Evolutionary conservation across 345 rosid species (phyloP), one percentile per base, ranked within the genome.

Genomic region (Moricandia moricandioides): DNA sequence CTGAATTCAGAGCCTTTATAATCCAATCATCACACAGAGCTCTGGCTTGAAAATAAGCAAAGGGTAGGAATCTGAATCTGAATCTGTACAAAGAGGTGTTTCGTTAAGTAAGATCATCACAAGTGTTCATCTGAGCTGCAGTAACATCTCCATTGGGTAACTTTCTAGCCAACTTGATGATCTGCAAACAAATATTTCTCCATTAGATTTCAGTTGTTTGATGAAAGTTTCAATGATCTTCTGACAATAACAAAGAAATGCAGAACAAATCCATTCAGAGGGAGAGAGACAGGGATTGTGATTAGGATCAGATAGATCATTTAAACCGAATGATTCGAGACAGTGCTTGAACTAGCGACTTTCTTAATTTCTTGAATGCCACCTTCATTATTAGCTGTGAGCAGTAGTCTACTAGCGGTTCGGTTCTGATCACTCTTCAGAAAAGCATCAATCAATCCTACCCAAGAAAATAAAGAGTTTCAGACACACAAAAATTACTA

Each of bases 331-430:
- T 90, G 70, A 67, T 95, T 78, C 5, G 87, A 81, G 65, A 95
- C 76, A 49, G 96, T 78, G 84, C 92, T 89, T 39, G 97, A 86
- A 62, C 90, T 81, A 39, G 91, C 85, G 58, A 94, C 76, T 11
- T 82, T 87, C 83, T 91, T 90, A 71, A 94, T 88, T 84, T 94
- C 98, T 86, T 94, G 97, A 26, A 86, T 37, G 56, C 88, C 96
- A 67, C 95, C 97, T 79, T 94, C 96, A 4, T 58, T 67, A 70
- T 91, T 90, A 35, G 98, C 98, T 55, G 95, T 83, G 66, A 94
- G 87, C 12, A 91, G 84, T 84, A 91, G 84, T 84, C 88, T 90
- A 78, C 81, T 84, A 49, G 93, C 97, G 65, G 87, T 82, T 60
- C 93, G 87, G 79, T 71, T 82, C 80, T 91, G 97, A 82, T 95